Base-by-base conservation (phyloP, 768 basidiomycete species). In the Lactarius deliciosus region DNA sequence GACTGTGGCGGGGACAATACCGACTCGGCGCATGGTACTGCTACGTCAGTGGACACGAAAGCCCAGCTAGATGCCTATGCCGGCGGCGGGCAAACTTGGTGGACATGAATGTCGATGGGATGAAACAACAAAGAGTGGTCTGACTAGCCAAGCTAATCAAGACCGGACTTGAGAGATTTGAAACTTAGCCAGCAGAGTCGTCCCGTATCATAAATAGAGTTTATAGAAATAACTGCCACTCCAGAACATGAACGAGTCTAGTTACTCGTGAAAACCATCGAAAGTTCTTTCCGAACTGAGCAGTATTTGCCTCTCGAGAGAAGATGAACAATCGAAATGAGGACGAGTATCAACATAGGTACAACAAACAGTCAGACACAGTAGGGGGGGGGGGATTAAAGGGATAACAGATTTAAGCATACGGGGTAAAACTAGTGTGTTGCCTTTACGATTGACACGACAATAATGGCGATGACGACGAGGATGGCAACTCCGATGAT, bases 401-500 rank as follows among this genome's bases (percentile, higher is more conserved):
- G 62, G 45, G 47, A 59, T 55, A 61, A 70, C 61, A 64, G 22
- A 63, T 58, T 68, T 55, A 63, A 64, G 68, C 68, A 56, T 20
- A 43, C 34, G 15, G 30, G 40, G 18, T n/a, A 32, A 45, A 43
- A 66, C 59, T 69, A 65, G 59, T 85, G 76, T 70, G 89, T 90
- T 75, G 94, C 86, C 81, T 93, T 94, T 75, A 97, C 91, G 73
- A 98, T 88, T 36, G 92, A 92, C 61, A 98, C 93, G 72, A 98
- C 89, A 75, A 99, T 96, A 80, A 99, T 95, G 77, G 96, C 82
- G 71, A 98, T 85, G 75, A 99, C 91, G 64, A 99, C 86, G 58
- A 85, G 85, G 73, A 99, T 89, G 62, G 91, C 94, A 56, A 91
- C 82, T 64, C 89, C 92, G 73, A 99, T 97, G 78, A 98, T 94